Evolutionary conservation across 768 basidiomycete species (phyloP).

Genomic region (Piloderma croceum): DNA sequence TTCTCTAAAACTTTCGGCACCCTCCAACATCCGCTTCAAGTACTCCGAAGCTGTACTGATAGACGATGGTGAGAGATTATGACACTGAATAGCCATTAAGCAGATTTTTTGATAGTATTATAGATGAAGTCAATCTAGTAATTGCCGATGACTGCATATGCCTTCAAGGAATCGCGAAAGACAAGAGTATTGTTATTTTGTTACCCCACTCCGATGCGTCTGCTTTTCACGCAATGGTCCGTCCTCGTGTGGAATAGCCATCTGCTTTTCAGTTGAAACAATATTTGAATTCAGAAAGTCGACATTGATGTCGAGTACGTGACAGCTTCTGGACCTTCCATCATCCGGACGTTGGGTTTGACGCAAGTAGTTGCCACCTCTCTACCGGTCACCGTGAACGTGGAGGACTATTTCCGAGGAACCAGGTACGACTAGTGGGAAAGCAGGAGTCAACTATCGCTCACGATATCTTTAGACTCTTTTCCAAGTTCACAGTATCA

Average conservation of each 20-base stretch:
- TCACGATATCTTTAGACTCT: constrained; percentile 71
- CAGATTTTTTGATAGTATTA: too few relatives aligned
- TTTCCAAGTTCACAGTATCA: constrained; percentile 88
- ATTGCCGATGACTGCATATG: constrained; percentile 3
- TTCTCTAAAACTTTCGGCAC: constrained; percentile 47
- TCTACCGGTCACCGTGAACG: constrained; percentile 86
- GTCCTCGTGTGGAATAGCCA: constrained; percentile 13
- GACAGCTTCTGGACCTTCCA: constrained; percentile 46
- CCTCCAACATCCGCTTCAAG: constrained; percentile 47
- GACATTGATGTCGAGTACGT: constrained; percentile 62
- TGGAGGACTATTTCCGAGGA: constrained; percentile 94
- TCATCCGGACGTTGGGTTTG: constrained; percentile 49
- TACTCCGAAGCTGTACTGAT: constrained; percentile 36
- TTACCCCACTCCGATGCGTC: constrained; percentile 67
- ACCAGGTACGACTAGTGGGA: constrained; percentile 57
- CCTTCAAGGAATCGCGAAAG: constrained; percentile 6
- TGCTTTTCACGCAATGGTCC: constrained; percentile 54
- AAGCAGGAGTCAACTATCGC: too few relatives aligned
- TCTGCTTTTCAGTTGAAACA: constrained; percentile 1
- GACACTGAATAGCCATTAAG: too few relatives aligned
- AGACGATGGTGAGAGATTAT: constrained; percentile 26
- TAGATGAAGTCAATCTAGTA: constrained; percentile 7
- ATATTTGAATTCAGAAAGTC: constrained; percentile 49
- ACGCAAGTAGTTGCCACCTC: constrained; percentile 57
- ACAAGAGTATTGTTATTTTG: constrained; percentile 41